Evolutionary conservation across 805 yeast species (phyloP).

Genomic region (Saccharomycopsis olivae): DNA sequence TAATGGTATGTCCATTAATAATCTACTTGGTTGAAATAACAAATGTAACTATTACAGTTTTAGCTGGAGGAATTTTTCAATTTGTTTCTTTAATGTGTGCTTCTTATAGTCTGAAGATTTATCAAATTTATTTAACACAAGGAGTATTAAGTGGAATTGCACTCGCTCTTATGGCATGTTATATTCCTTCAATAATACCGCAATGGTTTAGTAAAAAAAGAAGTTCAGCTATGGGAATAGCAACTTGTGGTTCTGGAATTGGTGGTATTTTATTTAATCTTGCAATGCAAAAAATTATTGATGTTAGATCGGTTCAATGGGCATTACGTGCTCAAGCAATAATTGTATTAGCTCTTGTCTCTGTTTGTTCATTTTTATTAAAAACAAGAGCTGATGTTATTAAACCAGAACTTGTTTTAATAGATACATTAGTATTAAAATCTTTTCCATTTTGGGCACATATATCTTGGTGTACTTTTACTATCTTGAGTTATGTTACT

Average conservation of each 20-base stretch:
- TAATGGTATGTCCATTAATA: conserved; percentile 37
- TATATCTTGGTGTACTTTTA: conserved; percentile 32
- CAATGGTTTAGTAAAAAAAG: conserved; percentile 48
- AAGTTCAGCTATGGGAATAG: conserved; percentile 29
- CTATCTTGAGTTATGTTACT: conserved; percentile 52
- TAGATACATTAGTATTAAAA: conserved; percentile 31
- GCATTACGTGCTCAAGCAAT: conserved; percentile 29
- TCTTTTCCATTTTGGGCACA: conserved; percentile 34
- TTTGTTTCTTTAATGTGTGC: conserved; percentile 42
- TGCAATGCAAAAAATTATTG: conserved; percentile 27
- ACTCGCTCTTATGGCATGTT: conserved; percentile 37
- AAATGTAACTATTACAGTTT: conserved; percentile 31
- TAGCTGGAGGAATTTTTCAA: conserved; percentile 35
- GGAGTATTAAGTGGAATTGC: conserved; percentile 46
- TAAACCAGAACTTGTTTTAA: conserved; percentile 27
- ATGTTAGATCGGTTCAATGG: conserved; percentile 24
- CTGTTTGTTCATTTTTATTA: conserved; percentile 26
- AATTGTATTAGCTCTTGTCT: conserved; percentile 27
- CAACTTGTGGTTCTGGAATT: conserved; percentile 31
- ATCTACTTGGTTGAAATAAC: conserved; percentile 34
- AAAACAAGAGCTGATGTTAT: conserved; percentile 30
- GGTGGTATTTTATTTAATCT: conserved; percentile 35
- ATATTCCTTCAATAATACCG: conserved; percentile 38
- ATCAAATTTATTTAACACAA: conserved; percentile 50
- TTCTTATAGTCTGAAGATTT: conserved; percentile 37